These are phyloP conservation scores for Candida michaelii DNA, from an alignment of 805 yeast genomes.

Conservation along the genomic window DNA sequence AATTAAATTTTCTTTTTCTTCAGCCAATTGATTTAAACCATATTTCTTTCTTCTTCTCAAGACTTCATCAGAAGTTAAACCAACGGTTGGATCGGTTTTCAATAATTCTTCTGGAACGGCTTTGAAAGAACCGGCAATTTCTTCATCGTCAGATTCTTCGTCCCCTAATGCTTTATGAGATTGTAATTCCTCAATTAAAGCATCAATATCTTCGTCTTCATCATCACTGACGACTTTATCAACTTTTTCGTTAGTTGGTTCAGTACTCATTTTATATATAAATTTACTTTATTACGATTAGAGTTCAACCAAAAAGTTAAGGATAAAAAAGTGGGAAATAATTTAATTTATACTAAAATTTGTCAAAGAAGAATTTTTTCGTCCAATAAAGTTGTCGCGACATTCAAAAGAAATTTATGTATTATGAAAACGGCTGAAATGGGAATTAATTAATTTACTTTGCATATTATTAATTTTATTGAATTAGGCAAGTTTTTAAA, in stretches of 20 bases:
- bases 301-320: constrained; percentile 5
- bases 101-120: constrained; percentile 84
- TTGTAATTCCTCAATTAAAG: constrained; percentile 76
- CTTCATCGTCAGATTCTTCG: constrained; percentile 55
- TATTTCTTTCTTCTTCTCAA: constrained; percentile 82
- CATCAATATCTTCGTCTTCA: constrained; percentile 58
- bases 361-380: constrained; percentile 3
- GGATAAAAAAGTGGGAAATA: constrained; percentile 8
- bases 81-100: constrained; percentile 76
- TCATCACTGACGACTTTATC: constrained; percentile 51
- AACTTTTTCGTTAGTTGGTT: constrained; percentile 57
- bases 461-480: not conserved
- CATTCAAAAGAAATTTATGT: constrained; percentile 6
- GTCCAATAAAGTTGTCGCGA: constrained; percentile 5
- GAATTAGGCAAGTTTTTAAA: not conserved
- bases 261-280: constrained; percentile 33
- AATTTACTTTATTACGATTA: not conserved
- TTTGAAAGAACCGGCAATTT: constrained; percentile 43
- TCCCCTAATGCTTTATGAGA: constrained; percentile 55
- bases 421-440: constrained; percentile 17
- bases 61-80: constrained; percentile 79
- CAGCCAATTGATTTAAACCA: constrained; percentile 89
- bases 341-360: constrained; percentile 6
- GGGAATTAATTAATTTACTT: constrained; percentile 12
- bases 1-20: constrained; percentile 77